Percentiles rank a stretch among this genome's conserved stretches.
Evolutionary conservation across 228 moss, liverwort and hornwort species (phyloP).

Genomic region (Sphagnum fallax): DNA sequence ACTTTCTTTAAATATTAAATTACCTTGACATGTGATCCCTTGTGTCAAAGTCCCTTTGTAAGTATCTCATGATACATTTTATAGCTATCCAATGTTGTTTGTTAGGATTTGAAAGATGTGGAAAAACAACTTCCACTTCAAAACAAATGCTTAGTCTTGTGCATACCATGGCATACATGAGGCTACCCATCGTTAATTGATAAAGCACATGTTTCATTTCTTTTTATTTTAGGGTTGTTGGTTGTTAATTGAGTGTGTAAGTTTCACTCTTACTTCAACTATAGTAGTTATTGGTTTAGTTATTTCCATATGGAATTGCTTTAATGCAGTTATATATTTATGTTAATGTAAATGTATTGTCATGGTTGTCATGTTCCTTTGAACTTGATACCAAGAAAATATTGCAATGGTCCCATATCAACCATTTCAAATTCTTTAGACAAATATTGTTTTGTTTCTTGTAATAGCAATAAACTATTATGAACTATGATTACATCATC

Average conservation of each 20-base stretch:
- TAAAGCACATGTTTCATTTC: background rate
- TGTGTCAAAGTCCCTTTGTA: background rate
- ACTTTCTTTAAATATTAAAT: background rate
- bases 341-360: background rate
- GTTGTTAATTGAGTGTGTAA: background rate
- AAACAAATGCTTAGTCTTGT: background rate
- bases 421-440: slow-evolving; percentile 1
- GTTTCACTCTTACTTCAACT: background rate
- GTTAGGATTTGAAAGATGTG: too few relatives aligned
- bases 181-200: background rate
- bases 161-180: background rate
- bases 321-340: background rate
- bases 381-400: background rate
- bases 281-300: background rate
- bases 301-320: background rate
- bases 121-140: background rate
- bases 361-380: background rate
- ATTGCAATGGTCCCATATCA: background rate
- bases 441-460: too few relatives aligned
- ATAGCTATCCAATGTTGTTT: background rate
- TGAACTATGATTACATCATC: too few relatives aligned
- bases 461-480: too few relatives aligned
- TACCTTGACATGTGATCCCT: background rate
- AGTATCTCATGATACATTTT: background rate
- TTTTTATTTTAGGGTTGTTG: background rate